Conservation (phyloP, 192 early-diverging fungal genomes). For the Coemansia sp. region DNA sequence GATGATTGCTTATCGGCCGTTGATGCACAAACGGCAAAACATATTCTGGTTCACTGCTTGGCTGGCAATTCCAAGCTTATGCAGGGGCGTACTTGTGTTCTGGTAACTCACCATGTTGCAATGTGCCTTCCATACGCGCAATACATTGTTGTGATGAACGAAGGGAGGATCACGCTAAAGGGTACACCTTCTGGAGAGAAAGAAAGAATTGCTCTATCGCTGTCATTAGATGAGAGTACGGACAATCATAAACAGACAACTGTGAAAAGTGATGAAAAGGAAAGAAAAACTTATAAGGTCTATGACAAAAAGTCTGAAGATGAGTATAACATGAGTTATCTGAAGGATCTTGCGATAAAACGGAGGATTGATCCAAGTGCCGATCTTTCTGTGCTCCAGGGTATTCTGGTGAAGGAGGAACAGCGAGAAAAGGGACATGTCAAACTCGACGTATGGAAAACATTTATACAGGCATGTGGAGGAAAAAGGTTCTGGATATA, state of each 20-base stretch:
- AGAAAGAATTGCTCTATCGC: too few relatives aligned
- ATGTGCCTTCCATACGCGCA: constrained; percentile 52
- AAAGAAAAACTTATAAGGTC: neutral
- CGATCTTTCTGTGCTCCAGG: too few relatives aligned
- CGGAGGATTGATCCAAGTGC: too few relatives aligned
- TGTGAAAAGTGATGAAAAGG: neutral
- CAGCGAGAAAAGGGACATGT: too few relatives aligned
- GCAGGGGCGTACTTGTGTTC: constrained; percentile 69
- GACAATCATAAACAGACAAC: neutral
- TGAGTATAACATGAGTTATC: neutral
- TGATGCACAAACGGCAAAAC: constrained; percentile 86
- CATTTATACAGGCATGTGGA: too few relatives aligned
- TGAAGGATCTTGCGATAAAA: too few relatives aligned
- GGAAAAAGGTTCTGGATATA: too few relatives aligned
- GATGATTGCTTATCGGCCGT: constrained; percentile 91
- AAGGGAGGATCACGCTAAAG: constrained; percentile 56
- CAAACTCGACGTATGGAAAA: too few relatives aligned
- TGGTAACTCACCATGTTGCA: constrained; percentile 83
- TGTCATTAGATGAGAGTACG: neutral
- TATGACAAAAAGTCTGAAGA: neutral
- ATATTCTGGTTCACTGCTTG: constrained; percentile 75
- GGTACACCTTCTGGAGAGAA: constrained; percentile 42
- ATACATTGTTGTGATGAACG: constrained; percentile 61
- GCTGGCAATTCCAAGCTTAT: constrained; percentile 61
- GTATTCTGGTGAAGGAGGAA: too few relatives aligned